A percentile compares a stretch with the other conserved stretches of the same genome.
Conservation (phyloP, 495 filamentous ascomycete species). For the Hypoxylon rickii region DNA sequence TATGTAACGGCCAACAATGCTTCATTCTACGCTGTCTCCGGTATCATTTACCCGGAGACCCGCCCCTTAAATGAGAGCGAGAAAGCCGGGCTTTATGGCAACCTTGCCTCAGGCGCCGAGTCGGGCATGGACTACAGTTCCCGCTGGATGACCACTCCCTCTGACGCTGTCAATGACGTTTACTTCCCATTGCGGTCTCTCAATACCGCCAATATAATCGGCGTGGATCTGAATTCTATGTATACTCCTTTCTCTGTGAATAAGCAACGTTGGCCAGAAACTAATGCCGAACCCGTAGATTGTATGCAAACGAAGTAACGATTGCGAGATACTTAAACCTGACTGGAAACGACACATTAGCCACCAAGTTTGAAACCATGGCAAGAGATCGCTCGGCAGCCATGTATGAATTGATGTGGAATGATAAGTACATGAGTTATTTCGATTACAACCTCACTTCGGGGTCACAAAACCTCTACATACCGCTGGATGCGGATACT, state of each 20-base stretch:
- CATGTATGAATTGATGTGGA: conserved; percentile 56
- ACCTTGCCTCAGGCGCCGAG: conserved; percentile 55
- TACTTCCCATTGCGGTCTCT: conserved; percentile 58
- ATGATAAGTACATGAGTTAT: conserved; percentile 49
- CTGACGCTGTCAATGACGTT: conserved; percentile 49
- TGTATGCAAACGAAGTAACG: conserved; percentile 53
- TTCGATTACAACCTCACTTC: conserved; percentile 59
- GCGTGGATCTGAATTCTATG: conserved; percentile 57
- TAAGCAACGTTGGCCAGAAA: too few relatives aligned
- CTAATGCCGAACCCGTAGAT: too few relatives aligned
- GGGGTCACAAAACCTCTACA: conserved; percentile 43
- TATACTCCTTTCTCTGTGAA: too few relatives aligned
- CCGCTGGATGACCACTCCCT: conserved; percentile 47
- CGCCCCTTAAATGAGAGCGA: conserved; percentile 45
- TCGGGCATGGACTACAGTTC: conserved; percentile 53
- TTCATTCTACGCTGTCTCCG: conserved; percentile 49
- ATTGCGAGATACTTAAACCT: conserved; percentile 45
- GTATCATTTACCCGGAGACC: conserved; percentile 53
- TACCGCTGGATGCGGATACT: conserved; percentile 44
- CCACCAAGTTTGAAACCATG: conserved; percentile 36
- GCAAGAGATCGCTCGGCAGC: conserved; percentile 47
- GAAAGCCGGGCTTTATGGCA: conserved; percentile 47
- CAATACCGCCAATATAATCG: conserved; percentile 45
- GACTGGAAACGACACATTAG: conserved; percentile 38
- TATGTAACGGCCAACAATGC: conserved; percentile 52